phyloP scores from a whole-genome alignment of 495 filamentous ascomycete species.

The Pyronema omphalodes region DNA sequence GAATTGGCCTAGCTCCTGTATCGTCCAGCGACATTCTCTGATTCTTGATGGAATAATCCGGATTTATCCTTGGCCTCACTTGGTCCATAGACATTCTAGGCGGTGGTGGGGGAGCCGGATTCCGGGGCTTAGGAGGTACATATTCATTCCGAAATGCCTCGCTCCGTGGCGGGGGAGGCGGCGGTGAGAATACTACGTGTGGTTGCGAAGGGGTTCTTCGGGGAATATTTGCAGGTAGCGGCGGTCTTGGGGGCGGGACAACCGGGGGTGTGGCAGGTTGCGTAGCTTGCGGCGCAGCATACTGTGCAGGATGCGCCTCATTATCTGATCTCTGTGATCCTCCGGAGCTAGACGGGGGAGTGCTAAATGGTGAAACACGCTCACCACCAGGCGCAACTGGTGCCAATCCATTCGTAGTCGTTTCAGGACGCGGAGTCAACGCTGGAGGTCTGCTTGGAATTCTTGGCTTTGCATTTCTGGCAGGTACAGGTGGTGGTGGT shows the following conservation, averaged over 20 bases:
- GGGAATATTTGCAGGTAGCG: background rate
- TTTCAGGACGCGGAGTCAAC: conserved; percentile 14
- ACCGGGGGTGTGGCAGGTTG: background rate
- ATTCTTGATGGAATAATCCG: conserved; percentile 18
- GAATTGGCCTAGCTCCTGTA: conserved; percentile 17
- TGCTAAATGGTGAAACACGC: conserved; percentile 72
- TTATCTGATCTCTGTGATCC: conserved; percentile 29
- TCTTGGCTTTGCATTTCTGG: conserved; percentile 66
- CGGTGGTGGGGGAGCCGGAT: conserved; percentile 14
- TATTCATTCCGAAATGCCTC: background rate
- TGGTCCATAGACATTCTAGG: conserved; percentile 20
- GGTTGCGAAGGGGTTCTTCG: background rate
- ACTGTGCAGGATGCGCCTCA: conserved; percentile 4
- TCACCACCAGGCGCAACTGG: conserved; percentile 28
- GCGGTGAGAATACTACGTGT: background rate
- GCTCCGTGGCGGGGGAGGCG: background rate
- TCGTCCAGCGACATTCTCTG: conserved; percentile 20
- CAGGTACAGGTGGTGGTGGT: conserved; percentile 35
- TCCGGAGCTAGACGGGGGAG: conserved; percentile 63
- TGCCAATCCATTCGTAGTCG: conserved; percentile 8
- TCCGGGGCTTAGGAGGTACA: background rate
- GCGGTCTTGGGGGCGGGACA: background rate
- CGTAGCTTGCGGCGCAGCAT: background rate
- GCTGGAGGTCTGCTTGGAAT: conserved; percentile 34
- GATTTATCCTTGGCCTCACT: conserved; percentile 14